Conservation (phyloP, 441 rosid genomes). For the Croton laevigatus region DNA sequence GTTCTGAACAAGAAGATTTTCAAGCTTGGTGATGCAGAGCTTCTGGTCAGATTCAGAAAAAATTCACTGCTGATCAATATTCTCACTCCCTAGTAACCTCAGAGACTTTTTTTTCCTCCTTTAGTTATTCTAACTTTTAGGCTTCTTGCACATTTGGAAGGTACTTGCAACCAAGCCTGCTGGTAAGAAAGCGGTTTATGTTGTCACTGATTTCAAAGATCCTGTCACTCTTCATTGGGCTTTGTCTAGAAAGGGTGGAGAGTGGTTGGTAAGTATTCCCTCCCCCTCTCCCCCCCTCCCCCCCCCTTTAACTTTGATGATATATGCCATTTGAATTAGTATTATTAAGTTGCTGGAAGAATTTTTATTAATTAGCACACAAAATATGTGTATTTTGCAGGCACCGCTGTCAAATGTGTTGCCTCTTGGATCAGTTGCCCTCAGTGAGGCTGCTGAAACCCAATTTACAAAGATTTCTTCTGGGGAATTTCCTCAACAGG, state of each 20-base stretch:
- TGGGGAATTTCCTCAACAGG: conserved; percentile 62
- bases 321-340: conserved; percentile 21
- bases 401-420: conserved; percentile 62
- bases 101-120: conserved; percentile 17
- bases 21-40: conserved; percentile 62
- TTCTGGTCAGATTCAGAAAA: conserved; percentile 61
- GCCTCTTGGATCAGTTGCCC: conserved; percentile 75
- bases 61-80: conserved; percentile 13
- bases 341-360: conserved; percentile 16
- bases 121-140: conserved; percentile 20
- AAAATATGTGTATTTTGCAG: conserved; percentile 48
- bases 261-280: conserved; percentile 99
- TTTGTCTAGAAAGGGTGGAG: conserved; percentile 72
- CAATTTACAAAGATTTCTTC: conserved; percentile 41
- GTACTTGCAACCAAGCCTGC: conserved; percentile 65
- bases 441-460: conserved; percentile 62
- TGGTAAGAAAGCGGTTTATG: conserved; percentile 60
- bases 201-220: conserved; percentile 71
- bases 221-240: conserved; percentile 93
- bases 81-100: conserved; percentile 10
- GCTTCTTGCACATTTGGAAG: conserved; percentile 37
- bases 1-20: conserved; percentile 60
- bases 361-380: conserved; percentile 20
- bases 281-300: too few relatives aligned
- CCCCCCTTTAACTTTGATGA: conserved; percentile 12